Evolutionary conservation across 2,329 filamentous ascomycete genomes (phyloP).

Genomic region (Aspergillus sp.): DNA sequence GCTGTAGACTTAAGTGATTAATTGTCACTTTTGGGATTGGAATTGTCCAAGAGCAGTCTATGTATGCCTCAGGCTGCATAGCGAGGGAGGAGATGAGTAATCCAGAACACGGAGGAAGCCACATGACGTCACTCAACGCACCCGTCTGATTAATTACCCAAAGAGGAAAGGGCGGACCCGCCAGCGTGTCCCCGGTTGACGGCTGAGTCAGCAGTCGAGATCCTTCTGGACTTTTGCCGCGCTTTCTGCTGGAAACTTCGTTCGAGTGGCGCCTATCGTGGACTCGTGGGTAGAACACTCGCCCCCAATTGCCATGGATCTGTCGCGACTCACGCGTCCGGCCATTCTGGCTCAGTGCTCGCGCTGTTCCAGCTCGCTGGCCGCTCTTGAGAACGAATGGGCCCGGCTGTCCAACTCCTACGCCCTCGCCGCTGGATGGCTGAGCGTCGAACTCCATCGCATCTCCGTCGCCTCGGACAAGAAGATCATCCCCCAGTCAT

Average conservation of each 20-base stretch:
- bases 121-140: too few species aligned
- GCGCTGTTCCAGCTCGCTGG: conserved; percentile 40
- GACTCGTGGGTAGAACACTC: conserved; percentile 6
- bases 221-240: conserved; percentile 21
- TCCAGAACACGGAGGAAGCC: too few species aligned
- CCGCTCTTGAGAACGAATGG: conserved; percentile 43
- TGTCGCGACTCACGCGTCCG: conserved; percentile 34
- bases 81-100: too few species aligned
- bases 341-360: conserved; percentile 39
- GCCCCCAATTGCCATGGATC: conserved; percentile 28
- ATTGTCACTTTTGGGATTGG: too few species aligned
- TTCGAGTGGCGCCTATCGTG: conserved; percentile 1
- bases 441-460: conserved; percentile 38
- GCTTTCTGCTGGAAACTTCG: background rate
- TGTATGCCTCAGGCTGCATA: background rate
- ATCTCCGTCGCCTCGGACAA: conserved; percentile 36
- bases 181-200: conserved; percentile 15
- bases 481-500: conserved; percentile 36
- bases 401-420: conserved; percentile 39
- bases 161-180: conserved; percentile 18
- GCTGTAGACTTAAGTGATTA: too few species aligned
- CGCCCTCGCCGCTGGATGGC: conserved; percentile 35
- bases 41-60: background rate
- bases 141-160: conserved; percentile 1
- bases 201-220: conserved; percentile 32